phyloP scores from a whole-genome alignment of 1,139 yeast species.

The Candida freyschussii region DNA sequence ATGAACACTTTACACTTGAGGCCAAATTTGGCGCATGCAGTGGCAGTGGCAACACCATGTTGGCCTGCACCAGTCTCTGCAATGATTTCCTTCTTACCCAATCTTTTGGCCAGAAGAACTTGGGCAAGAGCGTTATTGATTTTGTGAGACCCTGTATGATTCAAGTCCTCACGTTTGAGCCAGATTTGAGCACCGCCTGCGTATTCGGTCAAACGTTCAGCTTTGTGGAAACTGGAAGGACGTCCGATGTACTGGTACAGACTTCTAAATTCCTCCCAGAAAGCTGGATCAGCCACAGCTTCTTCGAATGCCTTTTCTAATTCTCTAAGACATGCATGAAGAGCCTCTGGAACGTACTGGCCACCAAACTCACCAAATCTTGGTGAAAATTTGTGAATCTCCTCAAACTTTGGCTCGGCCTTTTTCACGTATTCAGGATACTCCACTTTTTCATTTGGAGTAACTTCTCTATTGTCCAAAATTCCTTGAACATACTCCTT shows the following conservation, averaged over 20 bases:
- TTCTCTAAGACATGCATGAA: constrained; percentile 86
- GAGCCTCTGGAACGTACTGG: constrained; percentile 95
- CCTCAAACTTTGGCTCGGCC: constrained; percentile 44
- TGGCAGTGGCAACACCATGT: constrained; percentile 99
- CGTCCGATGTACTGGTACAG: constrained; percentile 91
- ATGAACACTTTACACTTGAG: constrained; percentile 91
- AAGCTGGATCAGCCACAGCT: constrained; percentile 81
- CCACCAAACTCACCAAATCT: constrained; percentile 97
- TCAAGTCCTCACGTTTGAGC: constrained; percentile 96
- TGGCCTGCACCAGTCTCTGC: constrained; percentile 99
- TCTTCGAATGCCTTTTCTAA: constrained; percentile 81
- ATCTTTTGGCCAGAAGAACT: constrained; percentile 82
- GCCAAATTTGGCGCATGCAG: constrained; percentile 98
- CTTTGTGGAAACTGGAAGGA: constrained; percentile 88
- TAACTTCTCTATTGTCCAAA: constrained; percentile 51
- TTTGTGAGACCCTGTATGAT: constrained; percentile 97
- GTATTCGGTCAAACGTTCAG: constrained; percentile 81
- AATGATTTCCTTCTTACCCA: constrained; percentile 85
- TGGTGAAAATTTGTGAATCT: constrained; percentile 56
- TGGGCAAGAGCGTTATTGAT: constrained; percentile 96
- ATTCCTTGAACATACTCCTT: constrained; percentile 64
- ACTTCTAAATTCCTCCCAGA: constrained; percentile 88
- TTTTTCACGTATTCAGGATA: constrained; percentile 22
- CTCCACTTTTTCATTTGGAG: constrained; percentile 27
- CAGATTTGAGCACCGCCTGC: constrained; percentile 98